Base-by-base conservation (phyloP, 768 basidiomycete genomes). In the Boletus rubroflammeus region DNA sequence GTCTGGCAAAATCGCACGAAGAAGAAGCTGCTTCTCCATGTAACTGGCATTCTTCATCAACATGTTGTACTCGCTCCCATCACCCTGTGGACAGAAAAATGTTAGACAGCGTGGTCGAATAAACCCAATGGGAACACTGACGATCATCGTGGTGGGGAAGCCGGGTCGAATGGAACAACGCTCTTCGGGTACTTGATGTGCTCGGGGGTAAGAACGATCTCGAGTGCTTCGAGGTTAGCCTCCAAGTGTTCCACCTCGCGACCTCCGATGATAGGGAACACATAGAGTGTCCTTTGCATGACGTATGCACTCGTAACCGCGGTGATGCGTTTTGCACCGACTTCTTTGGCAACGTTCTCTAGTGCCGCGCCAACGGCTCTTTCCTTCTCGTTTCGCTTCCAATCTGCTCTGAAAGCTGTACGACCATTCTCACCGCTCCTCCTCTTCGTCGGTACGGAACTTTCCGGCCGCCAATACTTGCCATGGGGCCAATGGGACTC, bases 401-500 rank as follows among this genome's bases (percentile, higher is more conserved):
- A 42, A 3, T 42, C 23, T 25, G 25, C 4, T 19, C 11, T 13
- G 6, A 21, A 39, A 10, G 19, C 3, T 11, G 39, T 13, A 17
- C 19, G 39, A 13, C 39, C 39, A 0, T 39, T 39, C 19, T 21
- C 41, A 15, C 23, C 25, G 15, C 4, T 23, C 6, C 7, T 25
- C 23, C 4, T 42, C 41, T 15, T 42, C 41, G 23, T 42, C 23
- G 41, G 14, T 42, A 9, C 25, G 25, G 23, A 42, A 21, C 21
- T 40, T 40, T 23, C 42, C 42, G 26, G 26, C 26, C 25, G 9
- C 42, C 42, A 6, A 43, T 5, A 42, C 42, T 43, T n/a, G 17
- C 1, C 2, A n/a, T 43, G 42, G 8, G 42, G 25, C 2, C 25
- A 43, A 60, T 42, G 61, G 0, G 63, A 66, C 1, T 45, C 14